Evolutionary conservation across 2,329 filamentous ascomycete genomes (phyloP).

Genomic region (Aureobasidium subglaciale): DNA sequence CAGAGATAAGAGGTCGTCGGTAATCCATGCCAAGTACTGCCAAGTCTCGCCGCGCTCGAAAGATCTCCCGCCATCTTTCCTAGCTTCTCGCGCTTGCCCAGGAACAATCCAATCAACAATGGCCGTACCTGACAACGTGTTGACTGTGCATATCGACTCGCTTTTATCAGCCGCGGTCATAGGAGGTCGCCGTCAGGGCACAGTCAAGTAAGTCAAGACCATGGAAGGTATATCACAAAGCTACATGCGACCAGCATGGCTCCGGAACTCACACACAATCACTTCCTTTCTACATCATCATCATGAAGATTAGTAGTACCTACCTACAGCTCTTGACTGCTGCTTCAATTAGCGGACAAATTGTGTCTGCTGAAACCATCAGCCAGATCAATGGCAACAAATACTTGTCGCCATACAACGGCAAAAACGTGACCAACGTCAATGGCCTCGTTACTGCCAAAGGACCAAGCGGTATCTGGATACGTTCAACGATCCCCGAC

Average conservation of each 20-base stretch:
- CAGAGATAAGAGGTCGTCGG: not conserved
- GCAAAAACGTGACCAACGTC: slow-evolving; percentile 51
- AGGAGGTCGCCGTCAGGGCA: not conserved
- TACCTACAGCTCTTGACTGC: not conserved
- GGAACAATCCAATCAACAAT: not conserved
- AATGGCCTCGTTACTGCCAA: slow-evolving; percentile 60
- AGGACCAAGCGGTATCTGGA: slow-evolving; percentile 54
- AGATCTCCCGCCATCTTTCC: not conserved
- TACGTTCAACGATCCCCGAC: slow-evolving; percentile 54
- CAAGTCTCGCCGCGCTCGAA: not conserved
- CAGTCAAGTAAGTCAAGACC: not conserved
- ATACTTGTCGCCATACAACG: slow-evolving; percentile 55
- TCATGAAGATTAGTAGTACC: not conserved
- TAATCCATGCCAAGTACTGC: not conserved
- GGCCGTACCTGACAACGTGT: not conserved
- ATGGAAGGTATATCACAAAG: not conserved
- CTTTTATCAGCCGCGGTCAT: not conserved
- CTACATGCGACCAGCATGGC: not conserved
- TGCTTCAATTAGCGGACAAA: not conserved
- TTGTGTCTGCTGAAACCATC: slow-evolving; percentile 17
- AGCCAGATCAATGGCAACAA: slow-evolving; percentile 57
- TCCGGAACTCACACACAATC: not conserved
- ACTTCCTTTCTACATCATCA: too few species aligned
- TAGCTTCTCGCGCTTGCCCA: not conserved
- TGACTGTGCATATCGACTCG: not conserved